phyloP scores from a whole-genome alignment of 331 rosid species.

The Saraca asoca region DNA sequence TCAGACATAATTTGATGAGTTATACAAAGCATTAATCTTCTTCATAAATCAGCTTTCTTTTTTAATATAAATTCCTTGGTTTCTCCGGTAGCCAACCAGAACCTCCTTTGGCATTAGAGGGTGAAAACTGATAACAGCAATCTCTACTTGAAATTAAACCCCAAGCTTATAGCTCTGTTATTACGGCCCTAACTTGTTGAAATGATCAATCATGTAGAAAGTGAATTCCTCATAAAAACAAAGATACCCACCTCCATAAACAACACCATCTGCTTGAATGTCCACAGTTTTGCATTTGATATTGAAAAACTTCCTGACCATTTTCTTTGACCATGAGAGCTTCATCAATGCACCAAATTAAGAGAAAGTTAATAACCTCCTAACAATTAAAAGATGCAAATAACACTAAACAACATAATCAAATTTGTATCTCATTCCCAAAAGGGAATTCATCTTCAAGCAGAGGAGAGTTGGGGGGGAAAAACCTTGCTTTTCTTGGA shows the following conservation, averaged over 20 bases:
- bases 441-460: constrained; percentile 6
- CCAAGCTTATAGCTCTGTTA: constrained; percentile 16
- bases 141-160: constrained; percentile 10
- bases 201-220: constrained; percentile 23
- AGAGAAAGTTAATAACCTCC: constrained; percentile 52
- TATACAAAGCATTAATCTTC: constrained; percentile 27
- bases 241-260: constrained; percentile 65
- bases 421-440: constrained; percentile 37
- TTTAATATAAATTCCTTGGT: background rate
- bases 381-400: constrained; percentile 17
- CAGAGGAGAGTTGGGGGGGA: constrained; percentile 27
- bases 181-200: constrained; percentile 15
- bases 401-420: constrained; percentile 22
- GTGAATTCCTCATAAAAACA: constrained; percentile 29
- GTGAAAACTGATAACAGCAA: background rate
- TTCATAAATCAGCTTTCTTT: constrained; percentile 3
- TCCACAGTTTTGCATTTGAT: constrained; percentile 87
- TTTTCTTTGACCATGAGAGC: constrained; percentile 99
- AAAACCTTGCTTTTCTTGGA: constrained; percentile 91
- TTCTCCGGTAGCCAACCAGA: constrained; percentile 26
- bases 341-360: constrained; percentile 51
- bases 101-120: constrained; percentile 16
- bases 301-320: constrained; percentile 96
- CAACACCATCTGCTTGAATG: constrained; percentile 67
- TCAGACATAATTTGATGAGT: constrained; percentile 34